Evolutionary conservation across 2,329 filamentous ascomycete genomes (phyloP), one percentile per base, ranked within the genome.

Genomic region (Diaporthe citriasiana): DNA sequence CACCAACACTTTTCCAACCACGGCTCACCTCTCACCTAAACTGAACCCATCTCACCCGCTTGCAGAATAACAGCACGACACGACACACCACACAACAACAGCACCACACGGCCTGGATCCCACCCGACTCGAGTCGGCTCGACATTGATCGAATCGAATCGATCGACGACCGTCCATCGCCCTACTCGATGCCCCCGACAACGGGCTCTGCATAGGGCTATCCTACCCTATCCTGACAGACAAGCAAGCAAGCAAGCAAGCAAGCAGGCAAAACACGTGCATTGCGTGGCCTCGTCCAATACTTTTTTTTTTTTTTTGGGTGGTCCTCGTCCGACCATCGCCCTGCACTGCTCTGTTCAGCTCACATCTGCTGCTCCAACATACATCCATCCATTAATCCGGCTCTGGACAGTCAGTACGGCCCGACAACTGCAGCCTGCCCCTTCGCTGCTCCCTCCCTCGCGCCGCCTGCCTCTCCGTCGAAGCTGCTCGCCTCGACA

Each of bases 131-230:
- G 30, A 38, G 42, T 35, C 60, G 60, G 12, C 33, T 59, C 33
- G 53, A 35, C 8, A 22, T 13, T 51, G 22, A 12, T 51, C 47
- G n/a, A 17, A n/a, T 57, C 30, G 19, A 12, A 57, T 57, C 38
- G 45, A 63, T 40, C 57, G 25, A 45, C 57, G 15, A 50, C 63
- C 45, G 38, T n/a, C 22, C 30, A 25, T 42, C 63, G 19, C 25
- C 40, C 25, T 65, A 19, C 60, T 66, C 63, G 30, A 66, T 66
- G 63, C 63, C 63, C 63, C 63, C 63, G 63, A 66, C 63, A n/a
- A 27, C 45, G 63, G 63, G 63, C 63, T 66, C 63, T 66, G 45
- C 45, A 25, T 51, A 66, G 63, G 47, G 63, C 63, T 22, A 51
- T 30, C 60, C 60, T 35, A 27, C 38, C 8, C 5, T 25, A 47